These are phyloP conservation scores for Trichoderma semiorbis DNA, from an alignment of 2,329 filamentous ascomycete genomes.

Conservation along the genomic window DNA sequence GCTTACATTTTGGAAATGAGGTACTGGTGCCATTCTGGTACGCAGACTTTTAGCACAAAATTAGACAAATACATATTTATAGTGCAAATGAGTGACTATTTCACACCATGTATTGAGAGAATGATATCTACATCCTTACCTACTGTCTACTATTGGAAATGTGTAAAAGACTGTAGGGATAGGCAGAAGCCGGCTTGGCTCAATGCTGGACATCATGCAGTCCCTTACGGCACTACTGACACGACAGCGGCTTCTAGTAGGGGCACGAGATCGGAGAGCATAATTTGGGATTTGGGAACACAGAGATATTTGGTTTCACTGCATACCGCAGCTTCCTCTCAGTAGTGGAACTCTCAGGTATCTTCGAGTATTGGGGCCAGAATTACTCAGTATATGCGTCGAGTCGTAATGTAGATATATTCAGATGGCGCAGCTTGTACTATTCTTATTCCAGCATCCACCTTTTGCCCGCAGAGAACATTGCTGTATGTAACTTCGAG, in stretches of 20 bases:
- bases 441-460: background rate
- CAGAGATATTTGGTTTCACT: background rate
- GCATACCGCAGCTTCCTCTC: background rate
- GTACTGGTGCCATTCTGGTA: background rate
- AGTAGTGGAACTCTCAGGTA: background rate
- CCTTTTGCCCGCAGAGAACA: background rate
- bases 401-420: background rate
- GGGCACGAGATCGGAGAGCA: background rate
- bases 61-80: background rate
- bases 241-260: background rate
- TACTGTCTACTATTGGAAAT: background rate
- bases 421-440: background rate
- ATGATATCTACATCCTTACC: background rate
- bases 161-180: background rate
- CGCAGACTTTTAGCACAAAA: background rate
- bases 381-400: background rate
- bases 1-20: background rate
- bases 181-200: background rate
- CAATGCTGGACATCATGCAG: background rate
- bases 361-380: background rate
- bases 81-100: background rate
- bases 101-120: background rate
- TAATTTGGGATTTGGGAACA: background rate
- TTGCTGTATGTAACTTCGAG: background rate
- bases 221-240: background rate